Percentiles rank a stretch among this genome's conserved stretches.
Evolutionary conservation across 441 rosid species (phyloP).

Genomic region (Oxalis stricta): DNA sequence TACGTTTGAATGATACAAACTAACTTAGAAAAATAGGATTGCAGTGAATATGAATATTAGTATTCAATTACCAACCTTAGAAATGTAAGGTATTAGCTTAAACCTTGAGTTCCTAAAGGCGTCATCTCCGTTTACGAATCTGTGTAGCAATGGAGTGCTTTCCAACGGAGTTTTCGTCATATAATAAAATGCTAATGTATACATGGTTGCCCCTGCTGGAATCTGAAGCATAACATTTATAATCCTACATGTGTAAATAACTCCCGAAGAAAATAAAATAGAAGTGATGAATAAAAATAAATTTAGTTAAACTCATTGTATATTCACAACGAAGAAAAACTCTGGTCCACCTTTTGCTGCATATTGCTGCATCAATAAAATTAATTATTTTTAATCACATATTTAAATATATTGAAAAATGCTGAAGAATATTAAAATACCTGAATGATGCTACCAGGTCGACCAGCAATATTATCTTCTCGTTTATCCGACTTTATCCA

Average conservation of each 20-base stretch:
- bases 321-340: constrained; percentile 77
- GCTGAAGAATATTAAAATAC: constrained; percentile 17
- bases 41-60: no score
- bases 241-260: constrained; percentile 2
- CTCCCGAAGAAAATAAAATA: neutral
- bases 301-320: constrained; percentile 24
- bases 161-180: constrained; percentile 78
- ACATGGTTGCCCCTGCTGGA: constrained; percentile 80
- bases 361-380: constrained; percentile 54
- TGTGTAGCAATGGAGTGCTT: constrained; percentile 69
- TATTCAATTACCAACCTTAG: constrained; percentile 89
- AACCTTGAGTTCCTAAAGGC: constrained; percentile 85
- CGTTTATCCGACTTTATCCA: constrained; percentile 88
- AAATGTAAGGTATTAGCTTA: constrained; percentile 95
- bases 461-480: constrained; percentile 84
- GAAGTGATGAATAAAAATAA: neutral
- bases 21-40: no score
- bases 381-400: constrained; percentile 4
- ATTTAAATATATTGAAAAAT: no score
- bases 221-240: constrained; percentile 33
- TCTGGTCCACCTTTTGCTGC: constrained; percentile 83
- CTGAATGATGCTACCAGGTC: constrained; percentile 92
- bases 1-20: no score
- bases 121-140: constrained; percentile 77
- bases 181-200: constrained; percentile 75